A percentile compares a stretch with the other conserved stretches of the same genome.
Conservation (phyloP, 129 eudicot species). For the Centrapalus pauciflorus region DNA sequence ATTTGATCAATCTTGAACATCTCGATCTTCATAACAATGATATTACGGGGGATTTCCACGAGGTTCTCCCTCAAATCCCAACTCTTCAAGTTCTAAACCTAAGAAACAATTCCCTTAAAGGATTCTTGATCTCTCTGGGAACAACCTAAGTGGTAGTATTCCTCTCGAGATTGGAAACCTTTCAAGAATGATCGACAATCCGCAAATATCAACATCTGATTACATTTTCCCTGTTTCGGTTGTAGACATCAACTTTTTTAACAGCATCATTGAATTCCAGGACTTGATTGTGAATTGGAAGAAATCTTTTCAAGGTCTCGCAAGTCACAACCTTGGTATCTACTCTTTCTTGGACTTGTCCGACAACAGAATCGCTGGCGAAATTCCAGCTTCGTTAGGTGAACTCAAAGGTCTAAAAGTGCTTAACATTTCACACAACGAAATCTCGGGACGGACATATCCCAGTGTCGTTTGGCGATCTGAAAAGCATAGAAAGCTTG, state of each 20-base stretch:
- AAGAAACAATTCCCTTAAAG: slow-evolving; percentile 47
- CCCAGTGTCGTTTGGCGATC: slow-evolving; percentile 22
- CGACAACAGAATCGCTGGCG: slow-evolving; percentile 25
- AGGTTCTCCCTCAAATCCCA: slow-evolving; percentile 27
- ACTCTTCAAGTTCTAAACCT: slow-evolving; percentile 42
- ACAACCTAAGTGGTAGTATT: slow-evolving; percentile 36
- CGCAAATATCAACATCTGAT: too few relatives aligned
- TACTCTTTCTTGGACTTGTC: slow-evolving; percentile 50
- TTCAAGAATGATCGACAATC: slow-evolving; percentile 38
- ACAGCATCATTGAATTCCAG: slow-evolving; percentile 31
- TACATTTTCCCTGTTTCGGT: too few relatives aligned
- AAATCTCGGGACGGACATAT: slow-evolving; percentile 30
- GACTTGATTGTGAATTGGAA: slow-evolving; percentile 60
- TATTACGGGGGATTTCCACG: slow-evolving; percentile 39
- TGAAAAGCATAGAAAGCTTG: slow-evolving; percentile 44
- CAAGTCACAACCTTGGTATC: slow-evolving; percentile 36
- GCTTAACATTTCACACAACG: slow-evolving; percentile 33
- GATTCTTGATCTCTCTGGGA: slow-evolving; percentile 58
- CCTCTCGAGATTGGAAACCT: slow-evolving; percentile 37
- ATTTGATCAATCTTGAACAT: slow-evolving; percentile 38
- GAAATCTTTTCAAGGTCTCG: slow-evolving; percentile 43
- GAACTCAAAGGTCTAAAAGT: slow-evolving; percentile 31
- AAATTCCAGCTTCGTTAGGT: slow-evolving; percentile 34
- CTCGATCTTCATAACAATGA: slow-evolving; percentile 61
- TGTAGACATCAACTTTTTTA: too few relatives aligned